Evolutionary conservation across 108 stramenopile genomes (phyloP).

Genomic region (Pseudonitzschia delicatissima): DNA sequence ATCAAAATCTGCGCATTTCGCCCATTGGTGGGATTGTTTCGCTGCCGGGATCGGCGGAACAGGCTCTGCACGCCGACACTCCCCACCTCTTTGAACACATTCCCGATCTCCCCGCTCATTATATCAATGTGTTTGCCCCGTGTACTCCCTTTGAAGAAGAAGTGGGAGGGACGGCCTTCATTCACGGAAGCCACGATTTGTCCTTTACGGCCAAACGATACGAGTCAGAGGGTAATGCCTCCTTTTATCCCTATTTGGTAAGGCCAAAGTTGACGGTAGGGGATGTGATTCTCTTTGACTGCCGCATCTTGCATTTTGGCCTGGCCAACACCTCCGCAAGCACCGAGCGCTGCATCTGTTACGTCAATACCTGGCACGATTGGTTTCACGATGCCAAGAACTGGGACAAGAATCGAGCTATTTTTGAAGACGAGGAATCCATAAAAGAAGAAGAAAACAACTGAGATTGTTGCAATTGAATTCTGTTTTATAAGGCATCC

Average conservation of each 20-base stretch:
- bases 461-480: too few species aligned
- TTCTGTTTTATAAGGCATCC: too few species aligned
- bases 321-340: constrained; percentile 66
- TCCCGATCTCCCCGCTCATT: constrained; percentile 76
- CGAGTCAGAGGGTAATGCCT: constrained; percentile 9
- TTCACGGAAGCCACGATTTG: constrained; percentile 72
- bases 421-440: constrained; percentile 31
- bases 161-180: constrained; percentile 83
- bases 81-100: constrained; percentile 80
- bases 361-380: constrained; percentile 69
- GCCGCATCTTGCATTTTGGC: constrained; percentile 81
- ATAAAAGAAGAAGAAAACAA: neutral
- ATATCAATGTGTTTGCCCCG: constrained; percentile 77
- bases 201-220: constrained; percentile 50
- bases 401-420: constrained; percentile 51
- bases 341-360: constrained; percentile 67
- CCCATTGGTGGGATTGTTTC: constrained; percentile 82
- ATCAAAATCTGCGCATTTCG: constrained; percentile 66
- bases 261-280: constrained; percentile 72
- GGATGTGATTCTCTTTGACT: constrained; percentile 86
- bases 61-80: constrained; percentile 87
- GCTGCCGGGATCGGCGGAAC: constrained; percentile 76
- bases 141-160: constrained; percentile 32
- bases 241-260: constrained; percentile 41
- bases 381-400: constrained; percentile 92